Conservation (phyloP, 169 alveolate genomes). For the Toxoplasma gondii region DNA sequence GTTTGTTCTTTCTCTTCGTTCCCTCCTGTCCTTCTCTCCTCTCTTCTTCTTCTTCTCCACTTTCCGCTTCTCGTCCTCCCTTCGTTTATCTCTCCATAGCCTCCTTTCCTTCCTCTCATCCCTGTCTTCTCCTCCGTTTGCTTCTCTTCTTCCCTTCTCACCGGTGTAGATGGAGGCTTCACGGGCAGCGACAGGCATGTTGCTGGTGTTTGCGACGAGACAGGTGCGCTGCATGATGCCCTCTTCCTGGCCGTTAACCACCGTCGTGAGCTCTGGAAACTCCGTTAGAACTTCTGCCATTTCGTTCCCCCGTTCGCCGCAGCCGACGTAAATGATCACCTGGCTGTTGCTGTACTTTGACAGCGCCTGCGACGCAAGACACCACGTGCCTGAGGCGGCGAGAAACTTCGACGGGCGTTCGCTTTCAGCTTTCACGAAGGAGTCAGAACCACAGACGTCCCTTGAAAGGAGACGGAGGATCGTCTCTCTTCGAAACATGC, state of each 20-base stretch:
- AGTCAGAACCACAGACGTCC: not conserved
- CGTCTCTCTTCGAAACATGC: no score
- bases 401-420: not conserved
- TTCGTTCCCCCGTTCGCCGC: conserved; percentile 99
- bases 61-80: no score
- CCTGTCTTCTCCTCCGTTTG: no score
- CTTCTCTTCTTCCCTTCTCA: not conserved
- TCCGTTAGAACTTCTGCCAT: conserved; percentile 99
- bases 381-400: not conserved
- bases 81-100: no score
- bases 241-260: conserved; percentile 90
- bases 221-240: conserved; percentile 99
- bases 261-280: conserved; percentile 97
- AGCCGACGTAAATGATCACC: conserved; percentile 97
- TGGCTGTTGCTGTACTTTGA: conserved; percentile 97
- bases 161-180: conserved; percentile 99
- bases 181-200: conserved; percentile 99
- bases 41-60: no score
- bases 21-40: no score
- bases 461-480: no score
- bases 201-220: conserved; percentile 99
- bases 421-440: not conserved
- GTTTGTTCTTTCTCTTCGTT: no score
- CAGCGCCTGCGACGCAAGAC: conserved; percentile 86
- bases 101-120: no score